Base-by-base conservation (phyloP, 2,329 filamentous ascomycete species). In the Hypoxylon sp. region DNA sequence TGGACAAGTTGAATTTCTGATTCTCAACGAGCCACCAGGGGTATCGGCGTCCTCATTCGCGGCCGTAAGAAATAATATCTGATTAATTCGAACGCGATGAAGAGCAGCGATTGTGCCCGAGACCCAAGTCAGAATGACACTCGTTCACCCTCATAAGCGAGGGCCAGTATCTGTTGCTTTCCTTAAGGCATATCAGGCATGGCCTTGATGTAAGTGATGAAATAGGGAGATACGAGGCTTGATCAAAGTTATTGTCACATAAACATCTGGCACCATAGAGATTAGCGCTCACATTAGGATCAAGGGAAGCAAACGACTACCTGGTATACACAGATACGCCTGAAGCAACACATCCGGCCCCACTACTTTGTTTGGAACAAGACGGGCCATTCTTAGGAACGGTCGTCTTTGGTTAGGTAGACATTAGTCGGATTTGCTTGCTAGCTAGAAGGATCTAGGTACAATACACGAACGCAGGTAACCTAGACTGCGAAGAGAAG, bases 401-500 rank as follows among this genome's bases (percentile, higher is more conserved):
- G n/a, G n/a, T 41, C 9, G 19, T 11, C 17, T 43, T 43, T 11
- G 2, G 17, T 43, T 43, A 38, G 38, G 38, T 21, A 43, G 38
- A 43, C 17, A 21, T 32, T 49, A 13, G 25, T 34, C 10, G 17
- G 28, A 21, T 34, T 34, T 51, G 48, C 48, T 34, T 34, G n/a
- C 21, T 34, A 34, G 2, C 21, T 21, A 34, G n/a, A 34, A 34
- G 5, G 19, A 17, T 49, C 25, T 17, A 17, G 25, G 46, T 30
- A 28, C 25, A 46, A 57, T 43, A 10, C 7, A 56, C 45, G 30
- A n/a, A 52, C 23, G 5, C 32, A 53, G 30, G 21, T 53, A 52
- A 17, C 45, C 46, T 57, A 57, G 32, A 25, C 45, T 45, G 25
- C 13, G 46, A 43, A 57, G 34, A 49, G 21, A 52, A 48, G 36